Evolutionary conservation across 768 basidiomycete species (phyloP), one percentile per base, ranked within the genome.

Genomic region (Calocybe indica): DNA sequence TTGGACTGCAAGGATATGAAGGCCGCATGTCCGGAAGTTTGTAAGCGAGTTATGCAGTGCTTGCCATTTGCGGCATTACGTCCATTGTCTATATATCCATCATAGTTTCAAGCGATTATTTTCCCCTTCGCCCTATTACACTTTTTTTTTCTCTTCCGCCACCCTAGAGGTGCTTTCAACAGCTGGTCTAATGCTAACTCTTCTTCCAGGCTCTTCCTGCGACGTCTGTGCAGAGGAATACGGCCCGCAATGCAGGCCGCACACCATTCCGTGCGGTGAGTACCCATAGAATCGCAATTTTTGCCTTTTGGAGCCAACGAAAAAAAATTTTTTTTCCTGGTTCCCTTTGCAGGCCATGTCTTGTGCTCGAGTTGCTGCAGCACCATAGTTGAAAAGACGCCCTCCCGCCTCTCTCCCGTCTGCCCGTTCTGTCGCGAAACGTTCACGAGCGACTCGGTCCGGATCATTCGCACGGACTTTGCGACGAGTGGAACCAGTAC

Each of bases 191-290:
- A 90, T 90, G 88, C 80, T 90, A 71, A 85, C 87, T 64, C 84
- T 90, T 62, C 76, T 72, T 71, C 79, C 85, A 66, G 85, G 85
- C 52, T 88, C 84, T 65, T 75, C 82, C 65, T 90, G 88, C 82
- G 88, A 90, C 76, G 88, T 90, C 62, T 90, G 88, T 74, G 87
- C 87, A 60, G 87, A 89, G 70, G 86, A 89, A 73, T 90, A 78
- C 68, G 83, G 83, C 62, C 72, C 79, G 49, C 82, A 82, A 58
- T 81, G 80, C 64, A 70, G 78, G 52, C 88, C 88, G 52, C 83
- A 89, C 64, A 86, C 80, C 45, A 88, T 90, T 62, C 83, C 88
- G 51, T 90, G 88, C 69, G 88, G 88, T 88, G 45, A 55, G 78
- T 65, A 44, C 22, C 4, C 22, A 22, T 4, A 22, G 22, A 22